A percentile compares a stretch with the other conserved stretches of the same genome.
These are phyloP conservation scores for Brassica incana DNA, from an alignment of 345 rosid species.

Conservation along the genomic window DNA sequence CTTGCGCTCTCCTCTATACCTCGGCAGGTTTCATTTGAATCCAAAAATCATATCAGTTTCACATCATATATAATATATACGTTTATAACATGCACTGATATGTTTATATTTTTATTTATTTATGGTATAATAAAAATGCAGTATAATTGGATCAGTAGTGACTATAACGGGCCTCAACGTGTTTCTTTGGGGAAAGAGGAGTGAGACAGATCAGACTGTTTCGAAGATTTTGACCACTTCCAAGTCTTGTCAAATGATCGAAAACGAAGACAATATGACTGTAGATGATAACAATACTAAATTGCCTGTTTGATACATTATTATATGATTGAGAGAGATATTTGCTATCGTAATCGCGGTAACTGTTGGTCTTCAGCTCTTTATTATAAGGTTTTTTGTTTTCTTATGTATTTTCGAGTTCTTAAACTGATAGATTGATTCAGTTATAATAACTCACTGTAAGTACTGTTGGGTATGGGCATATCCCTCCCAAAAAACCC, in stretches of 20 bases:
- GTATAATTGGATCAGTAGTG: slow-evolving; percentile 38
- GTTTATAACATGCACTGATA: background rate
- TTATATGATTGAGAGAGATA: background rate
- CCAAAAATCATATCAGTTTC: slow-evolving; percentile 6
- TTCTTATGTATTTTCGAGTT: background rate
- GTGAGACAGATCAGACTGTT: slow-evolving; percentile 24
- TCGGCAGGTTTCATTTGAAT: slow-evolving; percentile 34
- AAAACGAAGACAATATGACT: slow-evolving; percentile 3
- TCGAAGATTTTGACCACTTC: slow-evolving; percentile 1
- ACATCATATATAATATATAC: background rate
- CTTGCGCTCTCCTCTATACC: slow-evolving; percentile 33
- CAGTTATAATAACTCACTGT: background rate
- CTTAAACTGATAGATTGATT: background rate
- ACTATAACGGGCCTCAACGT: slow-evolving; percentile 38
- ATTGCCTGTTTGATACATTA: slow-evolving; percentile 20
- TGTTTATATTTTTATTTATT: background rate
- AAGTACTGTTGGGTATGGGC: background rate
- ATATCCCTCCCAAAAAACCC: too few relatives aligned
- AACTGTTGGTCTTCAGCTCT: background rate
- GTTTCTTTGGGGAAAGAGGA: slow-evolving; percentile 42
- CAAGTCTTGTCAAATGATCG: slow-evolving; percentile 9
- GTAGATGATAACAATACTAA: slow-evolving; percentile 2
- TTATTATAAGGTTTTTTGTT: background rate
- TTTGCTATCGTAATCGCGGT: background rate
- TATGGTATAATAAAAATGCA: slow-evolving; percentile 3